Base-by-base conservation (phyloP, 768 basidiomycete species). In the Lentinula lateritia region DNA sequence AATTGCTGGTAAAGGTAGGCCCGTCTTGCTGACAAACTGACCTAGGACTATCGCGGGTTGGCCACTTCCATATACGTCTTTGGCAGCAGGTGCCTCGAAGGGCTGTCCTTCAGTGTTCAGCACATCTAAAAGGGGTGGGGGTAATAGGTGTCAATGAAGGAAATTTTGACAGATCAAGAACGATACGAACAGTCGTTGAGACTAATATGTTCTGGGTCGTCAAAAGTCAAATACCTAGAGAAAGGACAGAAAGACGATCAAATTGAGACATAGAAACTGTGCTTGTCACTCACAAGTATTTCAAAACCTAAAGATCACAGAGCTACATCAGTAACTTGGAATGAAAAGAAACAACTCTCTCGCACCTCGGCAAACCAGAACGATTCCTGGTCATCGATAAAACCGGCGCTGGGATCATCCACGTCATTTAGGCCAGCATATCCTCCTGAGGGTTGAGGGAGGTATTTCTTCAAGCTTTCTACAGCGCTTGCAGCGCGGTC, bases 81-180 rank as follows among this genome's bases (percentile, higher is more conserved):
- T 75, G 18, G 77, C 72, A 1, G 76, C 65, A 0, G 87, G 86
- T 0, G 87, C 87, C 58, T 76, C 76, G 73, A 89, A 83, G 1
- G 86, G 87, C 65, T 90, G 89, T 5, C 80, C 80, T 69, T 90
- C 89, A 16, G 89, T 90, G 71, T 88, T 90, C 76, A 86, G 86
- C 34, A 87, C 83, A 38, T 75, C 84, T 86, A 38, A 2, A 16
- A 13, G 12, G 16, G 32, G 10, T 7, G 15, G 16, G 13, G 6
- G 7, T 9, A n/a, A 34, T 41, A 7, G n/a, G 42, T 10, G 10
- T 39, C 12, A 32, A 12, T 28, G 20, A 12, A n/a, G 20, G 9
- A 7, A 12, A 20, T 23, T 20, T 6, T 16, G 28, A 5, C 5
- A 36, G n/a, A 0, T 23, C 8, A 61, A 23, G 28, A 6, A 35